Base-by-base conservation (phyloP, 2,329 filamentous ascomycete genomes). In the Phialemoniopsis sp. region DNA sequence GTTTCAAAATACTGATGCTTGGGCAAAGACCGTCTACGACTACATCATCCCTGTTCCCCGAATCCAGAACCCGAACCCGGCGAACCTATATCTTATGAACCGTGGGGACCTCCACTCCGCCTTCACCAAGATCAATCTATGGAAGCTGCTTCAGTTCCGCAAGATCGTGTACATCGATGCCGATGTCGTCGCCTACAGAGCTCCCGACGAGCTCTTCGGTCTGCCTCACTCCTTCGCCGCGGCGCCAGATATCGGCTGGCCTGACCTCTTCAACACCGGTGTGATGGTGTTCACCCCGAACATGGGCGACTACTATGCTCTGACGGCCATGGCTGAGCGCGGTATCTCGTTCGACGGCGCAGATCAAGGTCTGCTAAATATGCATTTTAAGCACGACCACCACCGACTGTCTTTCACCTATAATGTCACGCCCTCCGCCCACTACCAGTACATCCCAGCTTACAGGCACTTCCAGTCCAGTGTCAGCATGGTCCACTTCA, bases 261-360 rank as follows among this genome's bases (percentile, higher is more conserved):
- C 93, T 28, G 93, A 98, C 66, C 78, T 90, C 45, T 97, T 97
- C 80, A 98, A 98, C 66, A 89, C 87, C n/a, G 93, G 93, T 55
- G 81, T 98, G 52, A 94, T 98, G 89, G 89, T 89, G 29, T 65
- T 98, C 43, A 84, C 76, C 13, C 93, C 93, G 28, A 85, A 91
- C 63, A 72, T 90, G 76, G 85, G 84, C 41, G 90, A 95, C 50
- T 97, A 90, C 64, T 84, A 89, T 64, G 86, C 88, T 32, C 73
- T 98, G 57, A 72, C 82, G 47, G 87, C 87, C 46, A 81, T 96
- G 73, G 89, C 93, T 18, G 78, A 89, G 51, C 75, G 82, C 40
- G 90, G 90, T 18, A 87, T 91, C 58, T 96, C 90, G 48, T 98
- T 98, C 57, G 93, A 98, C 59, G 93, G 93, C 36, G 93, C 93